Percentiles rank a stretch among this genome's conserved stretches.
Evolutionary conservation across 2,329 filamentous ascomycete species (phyloP).

Genomic region (Scedosporium dehoogii): DNA sequence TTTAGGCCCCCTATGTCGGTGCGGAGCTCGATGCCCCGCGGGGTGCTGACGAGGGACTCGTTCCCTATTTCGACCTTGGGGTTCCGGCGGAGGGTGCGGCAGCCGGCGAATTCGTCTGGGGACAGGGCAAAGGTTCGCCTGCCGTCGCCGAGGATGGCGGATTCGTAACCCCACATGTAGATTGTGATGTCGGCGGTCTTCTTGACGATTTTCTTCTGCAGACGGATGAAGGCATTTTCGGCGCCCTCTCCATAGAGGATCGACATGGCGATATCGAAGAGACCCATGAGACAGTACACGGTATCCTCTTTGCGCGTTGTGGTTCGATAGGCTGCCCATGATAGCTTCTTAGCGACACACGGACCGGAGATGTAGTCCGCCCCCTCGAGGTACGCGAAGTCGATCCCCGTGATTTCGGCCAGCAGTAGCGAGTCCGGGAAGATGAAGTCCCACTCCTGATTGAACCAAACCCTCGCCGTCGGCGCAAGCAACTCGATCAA

Average conservation of each 20-base stretch:
- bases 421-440: constrained; percentile 12
- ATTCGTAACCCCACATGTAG: constrained; percentile 4
- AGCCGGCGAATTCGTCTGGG: constrained; percentile 5
- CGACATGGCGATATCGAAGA: constrained; percentile 24
- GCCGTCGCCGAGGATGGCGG: constrained; percentile 1
- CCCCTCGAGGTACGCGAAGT: constrained; percentile 6
- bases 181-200: constrained; percentile 15
- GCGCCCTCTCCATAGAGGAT: constrained; percentile 22
- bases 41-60: neutral
- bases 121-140: neutral
- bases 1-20: neutral
- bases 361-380: constrained; percentile 8
- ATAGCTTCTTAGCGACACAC: constrained; percentile 8
- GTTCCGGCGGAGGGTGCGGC: constrained; percentile 5
- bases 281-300: constrained; percentile 22
- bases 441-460: constrained; percentile 14
- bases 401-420: constrained; percentile 6
- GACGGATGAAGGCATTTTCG: constrained; percentile 18
- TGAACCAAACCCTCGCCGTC: constrained; percentile 4
- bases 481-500: constrained; percentile 21
- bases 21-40: neutral
- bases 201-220: constrained; percentile 24
- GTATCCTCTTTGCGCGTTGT: constrained; percentile 20
- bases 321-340: constrained; percentile 19
- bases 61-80: neutral